Evolutionary conservation across 202 grass and related monocot genomes (phyloP).

Genomic region (Schoenoplectus triqueter): DNA sequence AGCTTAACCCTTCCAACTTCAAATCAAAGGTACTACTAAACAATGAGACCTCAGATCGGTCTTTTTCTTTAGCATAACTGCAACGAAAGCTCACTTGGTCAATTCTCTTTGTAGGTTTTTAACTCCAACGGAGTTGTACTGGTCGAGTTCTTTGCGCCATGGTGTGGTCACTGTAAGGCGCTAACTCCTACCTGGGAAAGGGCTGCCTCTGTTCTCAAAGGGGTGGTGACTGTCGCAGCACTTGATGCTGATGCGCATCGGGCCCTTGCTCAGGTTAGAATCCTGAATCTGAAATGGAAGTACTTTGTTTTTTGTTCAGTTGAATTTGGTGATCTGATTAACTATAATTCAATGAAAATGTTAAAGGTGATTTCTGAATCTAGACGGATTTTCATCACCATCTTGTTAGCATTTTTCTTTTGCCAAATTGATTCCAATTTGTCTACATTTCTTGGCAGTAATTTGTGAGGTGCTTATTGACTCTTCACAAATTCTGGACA

Average conservation of each 20-base stretch:
- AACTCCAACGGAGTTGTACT: constrained; percentile 83
- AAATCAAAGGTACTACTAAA: constrained; percentile 71
- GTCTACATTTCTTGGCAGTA: neutral
- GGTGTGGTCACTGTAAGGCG: constrained; percentile 98
- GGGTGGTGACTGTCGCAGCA: constrained; percentile 78
- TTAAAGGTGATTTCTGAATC: constrained; percentile 14
- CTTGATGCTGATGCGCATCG: constrained; percentile 88
- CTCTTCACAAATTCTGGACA: neutral
- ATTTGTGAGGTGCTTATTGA: neutral
- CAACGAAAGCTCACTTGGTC: neutral
- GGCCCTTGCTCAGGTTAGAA: constrained; percentile 76
- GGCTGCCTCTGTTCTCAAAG: constrained; percentile 86
- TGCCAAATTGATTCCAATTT: neutral
- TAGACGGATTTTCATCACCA: neutral
- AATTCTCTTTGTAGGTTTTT: constrained; percentile 69
- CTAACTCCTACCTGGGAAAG: constrained; percentile 89
- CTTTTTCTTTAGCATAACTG: constrained; percentile 9
- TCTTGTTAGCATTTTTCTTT: neutral
- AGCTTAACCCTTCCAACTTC: constrained; percentile 91
- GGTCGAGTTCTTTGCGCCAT: constrained; percentile 97
- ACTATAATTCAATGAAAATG: neutral
- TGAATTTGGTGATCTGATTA: constrained; percentile 34
- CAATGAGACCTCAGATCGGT: constrained; percentile 37
- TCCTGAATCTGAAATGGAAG: neutral
- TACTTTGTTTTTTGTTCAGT: neutral